Conservation (phyloP, 208 protist species). For the Crithidia bombi region DNA sequence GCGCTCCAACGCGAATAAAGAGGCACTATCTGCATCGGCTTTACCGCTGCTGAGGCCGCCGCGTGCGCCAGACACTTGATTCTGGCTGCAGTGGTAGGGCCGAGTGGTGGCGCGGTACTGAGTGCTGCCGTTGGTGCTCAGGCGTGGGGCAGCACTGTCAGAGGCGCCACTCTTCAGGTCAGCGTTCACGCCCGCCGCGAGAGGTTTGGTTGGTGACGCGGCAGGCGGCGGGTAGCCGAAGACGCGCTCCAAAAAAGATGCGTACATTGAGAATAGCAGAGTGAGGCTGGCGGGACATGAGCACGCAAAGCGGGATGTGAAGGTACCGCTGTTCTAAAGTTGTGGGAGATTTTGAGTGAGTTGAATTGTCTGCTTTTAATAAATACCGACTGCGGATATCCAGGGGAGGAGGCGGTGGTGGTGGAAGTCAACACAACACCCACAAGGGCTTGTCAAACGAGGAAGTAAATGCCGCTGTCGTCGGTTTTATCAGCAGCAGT, state of each 20-base stretch:
- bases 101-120: constrained; percentile 25
- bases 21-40: neutral
- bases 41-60: neutral
- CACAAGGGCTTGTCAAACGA: too few relatives aligned
- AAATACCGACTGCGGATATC: too few relatives aligned
- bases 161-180: neutral
- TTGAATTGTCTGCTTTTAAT: too few relatives aligned
- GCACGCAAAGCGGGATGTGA: too few relatives aligned
- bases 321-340: too few relatives aligned
- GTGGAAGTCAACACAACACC: too few relatives aligned
- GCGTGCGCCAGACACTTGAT: neutral
- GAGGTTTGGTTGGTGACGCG: neutral
- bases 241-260: constrained; percentile 26
- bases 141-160: constrained; percentile 9
- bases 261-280: constrained; percentile 10
- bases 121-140: constrained; percentile 14
- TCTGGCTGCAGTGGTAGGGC: constrained; percentile 42
- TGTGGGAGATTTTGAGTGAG: too few relatives aligned
- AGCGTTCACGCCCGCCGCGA: too few relatives aligned
- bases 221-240: constrained; percentile 13
- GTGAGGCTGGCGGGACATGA: too few relatives aligned
- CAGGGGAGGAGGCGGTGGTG: too few relatives aligned
- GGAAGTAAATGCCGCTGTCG: too few relatives aligned
- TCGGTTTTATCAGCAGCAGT: too few relatives aligned
- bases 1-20: neutral